These are phyloP conservation scores for Dillenia suffruticosa DNA, from an alignment of 164 flowering plant species.

Conservation along the genomic window DNA sequence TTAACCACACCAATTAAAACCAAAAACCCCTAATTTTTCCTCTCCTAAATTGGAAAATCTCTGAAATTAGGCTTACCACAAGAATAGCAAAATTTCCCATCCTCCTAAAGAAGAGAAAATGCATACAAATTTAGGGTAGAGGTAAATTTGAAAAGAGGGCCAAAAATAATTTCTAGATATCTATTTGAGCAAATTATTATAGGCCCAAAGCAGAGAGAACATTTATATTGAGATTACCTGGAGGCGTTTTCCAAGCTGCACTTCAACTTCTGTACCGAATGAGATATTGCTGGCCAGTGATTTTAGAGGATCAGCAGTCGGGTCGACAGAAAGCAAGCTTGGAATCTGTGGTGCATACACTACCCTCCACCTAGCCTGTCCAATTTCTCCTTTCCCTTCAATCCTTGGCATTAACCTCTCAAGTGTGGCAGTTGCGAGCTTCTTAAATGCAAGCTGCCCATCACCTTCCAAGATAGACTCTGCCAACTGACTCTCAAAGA, in stretches of 20 bases:
- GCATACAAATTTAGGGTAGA: too few species aligned
- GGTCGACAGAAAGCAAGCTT: slow-evolving; percentile 79
- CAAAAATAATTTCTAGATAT: too few species aligned
- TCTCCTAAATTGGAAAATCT: too few species aligned
- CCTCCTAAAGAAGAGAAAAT: too few species aligned
- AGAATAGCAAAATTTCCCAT: too few species aligned
- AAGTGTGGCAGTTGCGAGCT: slow-evolving; percentile 93
- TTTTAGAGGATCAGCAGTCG: slow-evolving; percentile 83
- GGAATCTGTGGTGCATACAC: slow-evolving; percentile 98
- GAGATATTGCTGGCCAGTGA: slow-evolving; percentile 86
- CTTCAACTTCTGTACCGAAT: slow-evolving; percentile 95
- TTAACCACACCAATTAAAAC: too few species aligned
- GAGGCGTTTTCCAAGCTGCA: slow-evolving; percentile 97
- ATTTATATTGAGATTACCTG: slow-evolving; percentile 47
- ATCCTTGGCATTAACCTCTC: slow-evolving; percentile 95
- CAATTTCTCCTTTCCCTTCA: slow-evolving; percentile 97
- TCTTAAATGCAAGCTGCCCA: slow-evolving; percentile 97
- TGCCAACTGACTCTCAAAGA: slow-evolving; percentile 87
- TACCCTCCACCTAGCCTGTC: slow-evolving; percentile 97
- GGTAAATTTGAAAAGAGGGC: too few species aligned
- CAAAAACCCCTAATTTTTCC: too few species aligned
- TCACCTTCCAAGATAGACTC: slow-evolving; percentile 94
- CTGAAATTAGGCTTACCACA: too few species aligned
- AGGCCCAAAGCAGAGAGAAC: too few species aligned
- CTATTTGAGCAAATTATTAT: too few species aligned